phyloP scores from a whole-genome alignment of 768 basidiomycete genomes.

The Russula ochroleuca region DNA sequence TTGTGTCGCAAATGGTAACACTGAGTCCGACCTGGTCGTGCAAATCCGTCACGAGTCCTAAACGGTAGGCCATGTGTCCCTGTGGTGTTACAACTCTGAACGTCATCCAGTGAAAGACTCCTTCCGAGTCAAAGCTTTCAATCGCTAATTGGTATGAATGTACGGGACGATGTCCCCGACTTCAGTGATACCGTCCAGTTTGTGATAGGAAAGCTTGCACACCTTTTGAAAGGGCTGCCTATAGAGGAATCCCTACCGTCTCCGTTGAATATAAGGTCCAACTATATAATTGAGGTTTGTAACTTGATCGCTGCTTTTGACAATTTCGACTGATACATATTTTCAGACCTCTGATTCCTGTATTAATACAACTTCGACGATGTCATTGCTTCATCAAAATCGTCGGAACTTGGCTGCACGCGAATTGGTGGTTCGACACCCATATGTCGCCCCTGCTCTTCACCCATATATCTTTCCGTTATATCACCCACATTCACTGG shows the following conservation, averaged over 20 bases:
- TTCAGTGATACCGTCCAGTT: conserved; percentile 46
- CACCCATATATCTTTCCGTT: conserved; percentile 72
- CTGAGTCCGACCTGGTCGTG: conserved; percentile 71
- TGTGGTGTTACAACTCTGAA: conserved; percentile 9
- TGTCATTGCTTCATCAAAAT: conserved; percentile 48
- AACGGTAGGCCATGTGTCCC: conserved; percentile 41
- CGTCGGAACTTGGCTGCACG: conserved; percentile 43
- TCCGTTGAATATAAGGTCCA: conserved; percentile 28
- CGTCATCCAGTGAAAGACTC: conserved; percentile 38
- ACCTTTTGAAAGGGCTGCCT: conserved; percentile 46
- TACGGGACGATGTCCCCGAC: conserved; percentile 38
- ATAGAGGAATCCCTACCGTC: conserved; percentile 29
- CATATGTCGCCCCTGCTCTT: conserved; percentile 51
- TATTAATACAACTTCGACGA: conserved; percentile 34
- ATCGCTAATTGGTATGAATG: conserved; percentile 42
- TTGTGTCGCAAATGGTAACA: conserved; percentile 54
- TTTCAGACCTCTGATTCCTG: conserved; percentile 22
- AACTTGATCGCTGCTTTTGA: not conserved
- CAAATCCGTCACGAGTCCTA: conserved; percentile 36
- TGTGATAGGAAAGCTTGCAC: conserved; percentile 47
- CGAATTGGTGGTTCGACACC: conserved; percentile 41
- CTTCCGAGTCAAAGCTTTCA: conserved; percentile 47
- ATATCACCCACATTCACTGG: conserved; percentile 66
- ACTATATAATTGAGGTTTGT: conserved; percentile 25
- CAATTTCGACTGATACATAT: not conserved